These are phyloP conservation scores for Dioscorea cayenensis DNA, from an alignment of 116 monocot species.

Conservation along the genomic window DNA sequence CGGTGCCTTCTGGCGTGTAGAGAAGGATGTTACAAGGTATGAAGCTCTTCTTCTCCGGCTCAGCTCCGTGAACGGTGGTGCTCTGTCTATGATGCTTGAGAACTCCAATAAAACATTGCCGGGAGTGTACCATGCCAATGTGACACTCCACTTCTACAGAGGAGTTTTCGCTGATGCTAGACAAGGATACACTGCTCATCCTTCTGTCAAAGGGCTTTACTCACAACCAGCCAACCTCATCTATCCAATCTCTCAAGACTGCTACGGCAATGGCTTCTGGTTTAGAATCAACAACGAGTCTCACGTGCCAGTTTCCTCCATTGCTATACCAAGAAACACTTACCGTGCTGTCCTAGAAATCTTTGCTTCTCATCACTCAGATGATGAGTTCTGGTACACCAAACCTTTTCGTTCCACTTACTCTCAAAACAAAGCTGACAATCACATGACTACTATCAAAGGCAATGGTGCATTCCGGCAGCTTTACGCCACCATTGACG, in stretches of 20 bases:
- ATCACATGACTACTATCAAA: not conserved
- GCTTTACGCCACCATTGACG: constrained; percentile 33
- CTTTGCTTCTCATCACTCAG: constrained; percentile 27
- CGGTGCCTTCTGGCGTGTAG: constrained; percentile 27
- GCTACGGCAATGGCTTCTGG: constrained; percentile 29
- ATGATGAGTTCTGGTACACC: constrained; percentile 38
- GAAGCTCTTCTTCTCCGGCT: constrained; percentile 19
- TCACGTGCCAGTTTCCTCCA: not conserved
- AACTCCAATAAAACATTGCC: constrained; percentile 27
- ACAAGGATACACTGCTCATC: constrained; percentile 6
- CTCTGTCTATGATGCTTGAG: constrained; percentile 39
- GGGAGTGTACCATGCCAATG: constrained; percentile 25
- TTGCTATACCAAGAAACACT: constrained; percentile 25
- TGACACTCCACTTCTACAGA: constrained; percentile 33
- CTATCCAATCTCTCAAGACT: constrained; percentile 20
- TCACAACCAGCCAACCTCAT: constrained; percentile 30
- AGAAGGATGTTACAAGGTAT: constrained; percentile 39
- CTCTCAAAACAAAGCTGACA: not conserved
- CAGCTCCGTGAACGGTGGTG: not conserved
- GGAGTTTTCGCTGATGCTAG: not conserved
- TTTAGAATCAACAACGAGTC: constrained; percentile 20
- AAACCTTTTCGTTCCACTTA: constrained; percentile 22
- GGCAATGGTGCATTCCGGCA: constrained; percentile 36
- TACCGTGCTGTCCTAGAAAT: constrained; percentile 34
- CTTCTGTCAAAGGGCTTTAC: constrained; percentile 16